These are phyloP conservation scores for Xylariales sp. DNA, from an alignment of 2,329 filamentous ascomycete species.

Conservation along the genomic window DNA sequence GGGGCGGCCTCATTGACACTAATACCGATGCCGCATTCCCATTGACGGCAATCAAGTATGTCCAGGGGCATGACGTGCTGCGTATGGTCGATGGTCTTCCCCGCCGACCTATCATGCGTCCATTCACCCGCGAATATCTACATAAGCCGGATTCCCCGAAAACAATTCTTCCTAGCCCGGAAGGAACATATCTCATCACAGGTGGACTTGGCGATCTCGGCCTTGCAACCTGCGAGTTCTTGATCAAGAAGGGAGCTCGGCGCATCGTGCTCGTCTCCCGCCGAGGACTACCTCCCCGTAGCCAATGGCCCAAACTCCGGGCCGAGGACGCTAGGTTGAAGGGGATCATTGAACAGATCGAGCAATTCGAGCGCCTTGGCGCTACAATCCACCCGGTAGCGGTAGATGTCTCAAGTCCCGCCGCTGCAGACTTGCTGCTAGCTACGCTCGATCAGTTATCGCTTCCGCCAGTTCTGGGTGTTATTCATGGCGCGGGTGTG, in stretches of 20 bases:
- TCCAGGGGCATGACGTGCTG: constrained; percentile 53
- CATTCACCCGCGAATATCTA: constrained; percentile 36
- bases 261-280: constrained; percentile 56
- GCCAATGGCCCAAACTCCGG: constrained; percentile 43
- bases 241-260: constrained; percentile 55
- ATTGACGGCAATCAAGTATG: constrained; percentile 52
- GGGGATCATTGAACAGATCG: constrained; percentile 42
- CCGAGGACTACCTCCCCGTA: constrained; percentile 51
- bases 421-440: background rate
- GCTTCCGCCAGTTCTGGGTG: background rate
- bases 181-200: constrained; percentile 58
- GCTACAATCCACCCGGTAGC: background rate
- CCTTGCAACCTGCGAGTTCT: constrained; percentile 51
- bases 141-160: constrained; percentile 32
- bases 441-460: background rate
- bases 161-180: constrained; percentile 42
- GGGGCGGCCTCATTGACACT: constrained; percentile 51
- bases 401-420: background rate
- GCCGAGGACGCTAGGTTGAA: constrained; percentile 30
- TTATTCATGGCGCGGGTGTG: background rate
- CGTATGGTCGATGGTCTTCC: constrained; percentile 51
- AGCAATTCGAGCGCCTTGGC: constrained; percentile 39
- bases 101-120: constrained; percentile 45
- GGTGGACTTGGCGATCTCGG: constrained; percentile 55
- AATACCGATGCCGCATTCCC: constrained; percentile 49